phyloP scores from a whole-genome alignment of 108 stramenopile species.

The Cylindrotheca closterium region DNA sequence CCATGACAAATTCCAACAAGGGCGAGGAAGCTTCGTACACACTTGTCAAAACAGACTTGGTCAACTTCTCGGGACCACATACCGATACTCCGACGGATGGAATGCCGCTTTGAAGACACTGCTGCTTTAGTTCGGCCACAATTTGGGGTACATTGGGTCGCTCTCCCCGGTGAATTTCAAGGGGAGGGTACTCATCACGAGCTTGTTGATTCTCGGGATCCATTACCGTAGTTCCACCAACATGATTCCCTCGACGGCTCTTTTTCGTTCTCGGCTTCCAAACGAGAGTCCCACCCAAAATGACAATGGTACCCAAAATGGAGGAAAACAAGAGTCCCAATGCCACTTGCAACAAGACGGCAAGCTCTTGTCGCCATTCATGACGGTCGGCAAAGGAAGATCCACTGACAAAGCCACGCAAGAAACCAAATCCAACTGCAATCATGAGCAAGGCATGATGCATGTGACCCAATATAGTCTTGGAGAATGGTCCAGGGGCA shows the following conservation, averaged over 20 bases:
- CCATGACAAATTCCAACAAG: background rate
- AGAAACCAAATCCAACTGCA: background rate
- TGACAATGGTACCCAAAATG: background rate
- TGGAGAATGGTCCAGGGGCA: background rate
- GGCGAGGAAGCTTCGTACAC: background rate
- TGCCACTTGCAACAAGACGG: background rate
- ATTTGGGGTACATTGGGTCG: background rate
- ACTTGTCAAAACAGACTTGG: background rate
- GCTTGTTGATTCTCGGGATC: background rate
- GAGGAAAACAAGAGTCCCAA: background rate
- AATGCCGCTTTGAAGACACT: background rate
- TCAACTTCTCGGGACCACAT: background rate
- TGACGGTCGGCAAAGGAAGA: background rate
- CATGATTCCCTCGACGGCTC: background rate
- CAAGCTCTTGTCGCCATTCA: background rate
- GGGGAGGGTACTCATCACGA: background rate
- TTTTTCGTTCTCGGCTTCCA: background rate
- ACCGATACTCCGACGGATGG: background rate
- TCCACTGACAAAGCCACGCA: background rate
- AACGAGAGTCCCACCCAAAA: background rate
- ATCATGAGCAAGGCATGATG: constrained; percentile 1
- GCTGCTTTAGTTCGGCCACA: background rate
- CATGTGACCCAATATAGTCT: background rate
- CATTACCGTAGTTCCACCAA: background rate
- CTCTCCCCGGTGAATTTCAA: background rate